A percentile compares a stretch with the other conserved stretches of the same genome.
Conservation (phyloP, 805 yeast species). For the Ogataea henricii region DNA sequence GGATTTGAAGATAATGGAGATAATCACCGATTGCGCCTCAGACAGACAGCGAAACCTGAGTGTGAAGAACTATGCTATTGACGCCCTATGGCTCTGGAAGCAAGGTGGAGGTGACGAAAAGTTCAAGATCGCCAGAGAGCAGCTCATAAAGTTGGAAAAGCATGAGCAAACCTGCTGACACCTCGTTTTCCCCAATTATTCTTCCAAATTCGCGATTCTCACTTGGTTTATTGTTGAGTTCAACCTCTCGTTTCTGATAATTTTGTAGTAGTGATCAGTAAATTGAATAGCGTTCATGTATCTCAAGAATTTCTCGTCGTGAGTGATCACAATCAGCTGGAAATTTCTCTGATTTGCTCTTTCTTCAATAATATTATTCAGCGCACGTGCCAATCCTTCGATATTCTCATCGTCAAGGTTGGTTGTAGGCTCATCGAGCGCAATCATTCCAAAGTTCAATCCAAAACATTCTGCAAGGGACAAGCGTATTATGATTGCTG, state of each 20-base stretch:
- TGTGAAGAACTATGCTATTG: conserved; percentile 80
- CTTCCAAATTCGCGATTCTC: conserved; percentile 28
- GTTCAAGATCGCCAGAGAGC: conserved; percentile 18
- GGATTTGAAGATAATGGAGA: conserved; percentile 61
- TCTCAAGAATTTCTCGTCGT: conserved; percentile 86
- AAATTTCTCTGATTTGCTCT: conserved; percentile 82
- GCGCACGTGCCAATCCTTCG: conserved; percentile 80
- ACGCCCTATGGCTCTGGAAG: conserved; percentile 90
- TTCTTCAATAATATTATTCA: conserved; percentile 71
- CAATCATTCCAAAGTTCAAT: conserved; percentile 90
- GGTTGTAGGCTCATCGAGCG: conserved; percentile 97
- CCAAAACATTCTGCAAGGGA: conserved; percentile 97
- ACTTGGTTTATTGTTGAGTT: conserved; percentile 63
- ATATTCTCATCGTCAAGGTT: conserved; percentile 89
- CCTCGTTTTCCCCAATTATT: conserved; percentile 1
- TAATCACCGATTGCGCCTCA: conserved; percentile 67
- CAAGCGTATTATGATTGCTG: conserved; percentile 85
- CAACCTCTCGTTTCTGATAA: conserved; percentile 78
- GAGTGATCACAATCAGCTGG: conserved; percentile 94
- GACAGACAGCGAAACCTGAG: conserved; percentile 64
- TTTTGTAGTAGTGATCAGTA: conserved; percentile 83
- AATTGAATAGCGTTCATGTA: conserved; percentile 84
- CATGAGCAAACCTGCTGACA: conserved; percentile 2
- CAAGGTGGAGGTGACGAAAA: conserved; percentile 47
- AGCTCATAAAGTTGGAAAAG: neutral